phyloP scores from a whole-genome alignment of 768 basidiomycete species.

The Chalciporus piperatus region DNA sequence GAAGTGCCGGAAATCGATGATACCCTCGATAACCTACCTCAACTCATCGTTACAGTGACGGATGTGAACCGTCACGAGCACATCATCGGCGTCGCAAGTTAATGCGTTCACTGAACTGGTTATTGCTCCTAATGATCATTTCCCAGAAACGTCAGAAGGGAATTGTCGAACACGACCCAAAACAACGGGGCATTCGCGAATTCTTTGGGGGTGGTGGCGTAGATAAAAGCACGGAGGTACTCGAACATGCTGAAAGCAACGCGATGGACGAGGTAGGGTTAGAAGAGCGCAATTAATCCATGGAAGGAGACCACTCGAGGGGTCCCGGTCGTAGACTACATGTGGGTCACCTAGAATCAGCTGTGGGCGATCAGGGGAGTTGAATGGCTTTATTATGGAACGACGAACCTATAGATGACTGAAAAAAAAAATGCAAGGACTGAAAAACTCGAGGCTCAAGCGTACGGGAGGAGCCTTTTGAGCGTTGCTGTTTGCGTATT shows the following conservation, averaged over 20 bases:
- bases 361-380: neutral
- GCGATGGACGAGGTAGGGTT: slow-evolving; percentile 24
- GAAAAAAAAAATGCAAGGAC: neutral
- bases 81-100: slow-evolving; percentile 52
- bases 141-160: slow-evolving; percentile 64
- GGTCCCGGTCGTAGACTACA: slow-evolving; percentile 7
- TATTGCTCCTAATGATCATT: slow-evolving; percentile 20
- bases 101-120: neutral
- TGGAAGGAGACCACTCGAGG: neutral
- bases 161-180: slow-evolving; percentile 74
- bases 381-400: neutral
- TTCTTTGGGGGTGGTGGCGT: slow-evolving; percentile 60
- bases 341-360: slow-evolving; percentile 11
- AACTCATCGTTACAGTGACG: slow-evolving; percentile 44
- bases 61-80: slow-evolving; percentile 58
- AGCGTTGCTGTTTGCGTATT: slow-evolving; percentile 62
- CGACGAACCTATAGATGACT: slow-evolving; percentile 16
- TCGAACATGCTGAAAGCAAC: slow-evolving; percentile 24
- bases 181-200: slow-evolving; percentile 69
- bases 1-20: slow-evolving; percentile 19
- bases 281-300: slow-evolving; percentile 10
- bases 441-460: slow-evolving; percentile 30
- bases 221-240: slow-evolving; percentile 12
- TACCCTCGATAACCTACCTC: slow-evolving; percentile 25
- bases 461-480: slow-evolving; percentile 74